Base-by-base conservation (phyloP, 306 rosid species). In the Begonia peltatifolia region DNA sequence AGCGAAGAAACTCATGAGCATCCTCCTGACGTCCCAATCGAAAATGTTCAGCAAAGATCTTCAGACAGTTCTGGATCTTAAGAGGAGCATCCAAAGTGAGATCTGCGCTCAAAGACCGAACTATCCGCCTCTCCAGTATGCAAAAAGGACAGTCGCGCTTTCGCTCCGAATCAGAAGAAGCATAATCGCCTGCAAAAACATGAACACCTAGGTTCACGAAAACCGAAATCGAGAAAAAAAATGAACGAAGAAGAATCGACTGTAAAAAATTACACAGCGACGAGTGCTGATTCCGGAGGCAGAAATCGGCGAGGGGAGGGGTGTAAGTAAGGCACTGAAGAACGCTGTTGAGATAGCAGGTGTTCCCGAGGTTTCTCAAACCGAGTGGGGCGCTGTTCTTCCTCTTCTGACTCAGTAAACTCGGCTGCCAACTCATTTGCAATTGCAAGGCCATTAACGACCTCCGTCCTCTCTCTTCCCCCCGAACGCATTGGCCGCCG, bases 271-370 rank as follows among this genome's bases (percentile, higher is more conserved):
- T 58, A 82, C 96, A 92, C 65, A 74, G 78, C 6, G 88, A 73
- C 9, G 99, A 79, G 76, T 86, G 99, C 46, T 65, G 93, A 14
- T 57, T 66, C 8, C 78, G 83, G 57, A 92, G 99, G 59, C 96
- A 92, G 94, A 86, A 92, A 83, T 92, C 87, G 76, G 99, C 99
- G 57, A 92, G 99, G 42, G 99, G 99, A 58, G 99, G 95, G 48
- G 99, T 90, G 67, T 80, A 86, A 60, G 99, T 90, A 68, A 90
- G 99, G 63, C 99, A 90, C 86, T 90, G 99, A 41, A 90, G 88
- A 47, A 92, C 99, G 94, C 88, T 79, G 77, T 92, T 92, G 88
- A 92, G 88, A 68, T 87, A 92, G 69, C 96, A 92, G 35, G 99
- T 79, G 71, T 86, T 92, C 76, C 99, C 96, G 67, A 92, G 94